A percentile compares a stretch with the other conserved stretches of the same genome.
These are phyloP conservation scores for Plantago coronopus DNA, from an alignment of 305 asterid species.

Conservation along the genomic window DNA sequence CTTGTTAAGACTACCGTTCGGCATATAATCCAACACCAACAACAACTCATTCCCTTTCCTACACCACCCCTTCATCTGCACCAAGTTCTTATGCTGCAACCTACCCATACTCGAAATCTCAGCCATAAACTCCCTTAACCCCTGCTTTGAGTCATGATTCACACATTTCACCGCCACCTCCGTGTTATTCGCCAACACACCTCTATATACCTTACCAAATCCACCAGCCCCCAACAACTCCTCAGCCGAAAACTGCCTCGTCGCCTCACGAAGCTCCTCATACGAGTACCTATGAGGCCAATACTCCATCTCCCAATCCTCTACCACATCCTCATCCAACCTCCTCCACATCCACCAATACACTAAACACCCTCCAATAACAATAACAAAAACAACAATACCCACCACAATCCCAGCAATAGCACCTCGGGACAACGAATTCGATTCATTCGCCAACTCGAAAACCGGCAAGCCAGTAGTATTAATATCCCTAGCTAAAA, in stretches of 20 bases:
- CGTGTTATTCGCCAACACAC: conserved; percentile 34
- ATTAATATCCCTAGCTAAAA: conserved; percentile 64
- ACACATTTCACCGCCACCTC: conserved; percentile 68
- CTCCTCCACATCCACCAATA: conserved; percentile 47
- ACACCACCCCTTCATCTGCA: conserved; percentile 70
- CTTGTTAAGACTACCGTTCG: conserved; percentile 58
- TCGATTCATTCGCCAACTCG: conserved; percentile 26
- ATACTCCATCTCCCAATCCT: conserved; percentile 85
- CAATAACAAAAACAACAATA: conserved; percentile 25
- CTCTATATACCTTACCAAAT: conserved; percentile 72
- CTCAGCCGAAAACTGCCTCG: conserved; percentile 46
- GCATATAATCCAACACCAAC: conserved; percentile 70
- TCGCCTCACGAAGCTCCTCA: conserved; percentile 57
- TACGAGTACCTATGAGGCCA: conserved; percentile 79
- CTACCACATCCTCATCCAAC: conserved; percentile 48
- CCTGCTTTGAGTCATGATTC: conserved; percentile 65
- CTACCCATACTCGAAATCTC: conserved; percentile 73
- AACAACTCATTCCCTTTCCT: conserved; percentile 50
- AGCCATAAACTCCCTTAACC: conserved; percentile 71
- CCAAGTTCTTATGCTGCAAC: conserved; percentile 66
- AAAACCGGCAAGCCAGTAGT: conserved; percentile 65
- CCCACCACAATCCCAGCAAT: conserved; percentile 58
- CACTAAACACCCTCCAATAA: conserved; percentile 20
- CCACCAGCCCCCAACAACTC: conserved; percentile 61
- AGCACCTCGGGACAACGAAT: conserved; percentile 39